These are phyloP conservation scores for Beauveria sp. DNA, from an alignment of 2,329 filamentous ascomycete genomes.

Conservation along the genomic window DNA sequence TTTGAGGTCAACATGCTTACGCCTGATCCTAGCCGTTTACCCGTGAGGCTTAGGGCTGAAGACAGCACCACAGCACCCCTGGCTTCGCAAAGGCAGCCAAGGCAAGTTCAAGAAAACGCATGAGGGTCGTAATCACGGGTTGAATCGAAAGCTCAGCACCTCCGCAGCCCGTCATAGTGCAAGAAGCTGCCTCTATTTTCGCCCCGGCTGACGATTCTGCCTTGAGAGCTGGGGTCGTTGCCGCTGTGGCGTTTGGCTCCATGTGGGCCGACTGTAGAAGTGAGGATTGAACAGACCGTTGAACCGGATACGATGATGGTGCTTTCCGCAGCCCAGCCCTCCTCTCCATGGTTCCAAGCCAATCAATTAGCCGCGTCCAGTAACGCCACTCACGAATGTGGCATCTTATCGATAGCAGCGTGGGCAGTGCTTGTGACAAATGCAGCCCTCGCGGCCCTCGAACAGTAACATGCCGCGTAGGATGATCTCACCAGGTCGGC, in stretches of 20 bases:
- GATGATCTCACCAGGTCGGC: not conserved
- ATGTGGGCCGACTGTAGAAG: not conserved
- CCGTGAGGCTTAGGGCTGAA: not conserved
- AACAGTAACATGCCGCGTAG: not conserved
- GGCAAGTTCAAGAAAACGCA: not conserved
- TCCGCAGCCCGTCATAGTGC: not conserved
- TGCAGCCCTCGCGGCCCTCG: too few relatives aligned
- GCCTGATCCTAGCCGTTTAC: not conserved
- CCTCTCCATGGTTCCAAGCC: not conserved
- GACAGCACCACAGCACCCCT: not conserved
- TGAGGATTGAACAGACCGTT: not conserved
- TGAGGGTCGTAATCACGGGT: not conserved
- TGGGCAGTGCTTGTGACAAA: not conserved
- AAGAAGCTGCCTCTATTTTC: not conserved
- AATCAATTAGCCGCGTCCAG: not conserved
- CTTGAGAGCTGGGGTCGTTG: not conserved
- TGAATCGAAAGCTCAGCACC: not conserved
- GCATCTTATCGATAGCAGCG: not conserved
- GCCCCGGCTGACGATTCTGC: conserved; percentile 5
- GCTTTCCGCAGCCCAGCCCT: not conserved
- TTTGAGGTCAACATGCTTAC: not conserved
- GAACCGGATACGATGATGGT: not conserved
- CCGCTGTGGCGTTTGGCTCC: not conserved
- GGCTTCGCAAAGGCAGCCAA: not conserved
- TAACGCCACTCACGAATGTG: not conserved